Conservation (phyloP, 2,329 filamentous ascomycete species). For the Hypoxylon rubiginosum region DNA sequence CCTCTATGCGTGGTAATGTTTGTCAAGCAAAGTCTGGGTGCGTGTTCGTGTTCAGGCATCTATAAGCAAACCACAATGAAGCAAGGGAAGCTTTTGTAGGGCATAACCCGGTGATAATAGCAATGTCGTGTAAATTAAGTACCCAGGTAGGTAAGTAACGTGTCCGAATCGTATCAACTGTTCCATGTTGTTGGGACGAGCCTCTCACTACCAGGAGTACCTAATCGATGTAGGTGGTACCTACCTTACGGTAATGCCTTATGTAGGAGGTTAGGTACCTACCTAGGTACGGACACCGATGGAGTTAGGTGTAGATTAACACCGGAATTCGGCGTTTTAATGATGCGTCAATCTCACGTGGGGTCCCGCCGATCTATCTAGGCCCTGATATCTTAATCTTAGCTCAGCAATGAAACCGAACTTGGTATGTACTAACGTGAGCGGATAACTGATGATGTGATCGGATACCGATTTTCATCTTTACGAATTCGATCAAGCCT, state of each 20-base stretch:
- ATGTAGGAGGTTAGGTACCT: neutral
- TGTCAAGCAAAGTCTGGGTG: neutral
- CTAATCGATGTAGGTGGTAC: neutral
- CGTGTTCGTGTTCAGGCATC: neutral
- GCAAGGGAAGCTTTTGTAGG: neutral
- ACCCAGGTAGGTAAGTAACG: neutral
- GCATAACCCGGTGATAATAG: neutral
- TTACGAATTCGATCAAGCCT: neutral
- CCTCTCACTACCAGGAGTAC: neutral
- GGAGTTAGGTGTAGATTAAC: neutral
- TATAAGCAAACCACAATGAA: neutral
- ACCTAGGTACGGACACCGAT: too few species aligned
- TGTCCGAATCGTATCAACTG: neutral
- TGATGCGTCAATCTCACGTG: constrained; percentile 27
- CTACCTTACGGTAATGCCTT: neutral
- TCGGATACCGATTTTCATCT: constrained; percentile 4
- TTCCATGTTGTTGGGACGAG: neutral
- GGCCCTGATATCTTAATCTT: neutral
- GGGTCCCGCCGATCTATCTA: neutral
- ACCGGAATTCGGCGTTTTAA: constrained; percentile 34
- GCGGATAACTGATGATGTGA: constrained; percentile 5
- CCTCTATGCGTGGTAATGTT: neutral
- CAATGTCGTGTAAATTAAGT: neutral
- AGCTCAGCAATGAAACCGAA: constrained; percentile 2
- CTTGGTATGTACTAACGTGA: neutral